Conservation (phyloP, 176 grass and related monocot species). For the Rhynchospora tenuis region DNA sequence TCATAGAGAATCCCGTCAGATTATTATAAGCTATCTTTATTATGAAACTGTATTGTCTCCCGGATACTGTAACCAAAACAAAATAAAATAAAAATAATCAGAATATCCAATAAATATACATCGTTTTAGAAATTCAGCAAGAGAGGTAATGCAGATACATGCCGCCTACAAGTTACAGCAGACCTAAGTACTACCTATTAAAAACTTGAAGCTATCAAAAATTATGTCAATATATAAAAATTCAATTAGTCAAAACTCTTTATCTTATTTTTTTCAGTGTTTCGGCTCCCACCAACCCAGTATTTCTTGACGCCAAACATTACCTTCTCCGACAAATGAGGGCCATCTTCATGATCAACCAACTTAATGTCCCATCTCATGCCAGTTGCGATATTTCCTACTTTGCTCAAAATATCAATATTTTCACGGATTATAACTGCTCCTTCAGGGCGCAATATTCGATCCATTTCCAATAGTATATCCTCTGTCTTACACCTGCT, state of each 20-base stretch:
- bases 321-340: conserved; percentile 70
- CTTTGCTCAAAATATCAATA: conserved; percentile 50
- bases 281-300: conserved; percentile 40
- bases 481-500: conserved; percentile 80
- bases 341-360: conserved; percentile 58
- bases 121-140: background rate
- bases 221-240: background rate
- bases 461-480: conserved; percentile 85
- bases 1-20: no score
- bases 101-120: background rate
- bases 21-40: no score
- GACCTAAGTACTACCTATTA: background rate
- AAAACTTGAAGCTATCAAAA: background rate
- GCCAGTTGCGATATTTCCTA: conserved; percentile 53
- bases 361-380: conserved; percentile 65
- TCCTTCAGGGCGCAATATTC: conserved; percentile 77
- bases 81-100: background rate
- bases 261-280: conserved; percentile 8
- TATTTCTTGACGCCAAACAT: conserved; percentile 75
- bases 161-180: background rate
- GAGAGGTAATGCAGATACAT: background rate
- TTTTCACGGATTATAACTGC: conserved; percentile 68
- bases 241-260: background rate
- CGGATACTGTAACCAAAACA: no score
- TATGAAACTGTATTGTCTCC: no score